phyloP scores from a whole-genome alignment of 345 rosid species.

The Capsella bursapastoris region DNA sequence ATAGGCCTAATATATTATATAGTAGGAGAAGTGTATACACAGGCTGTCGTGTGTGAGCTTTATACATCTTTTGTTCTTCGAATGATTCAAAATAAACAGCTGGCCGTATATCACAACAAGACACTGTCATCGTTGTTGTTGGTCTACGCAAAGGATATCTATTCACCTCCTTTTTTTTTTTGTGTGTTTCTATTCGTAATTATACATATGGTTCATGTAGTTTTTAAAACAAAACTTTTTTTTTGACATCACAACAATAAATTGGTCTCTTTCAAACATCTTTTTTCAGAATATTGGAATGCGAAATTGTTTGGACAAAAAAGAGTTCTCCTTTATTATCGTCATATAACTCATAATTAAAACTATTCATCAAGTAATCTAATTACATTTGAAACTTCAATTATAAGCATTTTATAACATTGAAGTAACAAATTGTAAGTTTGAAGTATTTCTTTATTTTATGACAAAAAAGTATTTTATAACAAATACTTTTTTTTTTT shows the following conservation, averaged over 20 bases:
- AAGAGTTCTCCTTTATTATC: neutral
- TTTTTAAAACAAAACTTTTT: neutral
- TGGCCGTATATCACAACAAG: slow-evolving; percentile 43
- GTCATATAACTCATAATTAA: neutral
- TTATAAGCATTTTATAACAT: neutral
- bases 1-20: slow-evolving; percentile 25
- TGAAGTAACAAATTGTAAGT: too few species aligned
- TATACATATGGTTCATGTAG: neutral
- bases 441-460: neutral
- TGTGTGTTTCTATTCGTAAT: slow-evolving; percentile 31
- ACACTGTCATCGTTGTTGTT: slow-evolving; percentile 42
- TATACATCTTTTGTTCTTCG: slow-evolving; percentile 18
- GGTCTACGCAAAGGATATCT: slow-evolving; percentile 27
- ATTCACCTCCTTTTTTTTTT: neutral
- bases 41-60: slow-evolving; percentile 45
- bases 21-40: slow-evolving; percentile 44
- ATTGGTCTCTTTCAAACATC: slow-evolving; percentile 20
- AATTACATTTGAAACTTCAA: neutral
- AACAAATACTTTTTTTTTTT: too few species aligned
- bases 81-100: slow-evolving; percentile 43
- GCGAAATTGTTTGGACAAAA: neutral
- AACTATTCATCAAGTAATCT: neutral
- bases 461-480: too few species aligned
- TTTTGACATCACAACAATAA: neutral
- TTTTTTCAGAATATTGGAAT: neutral